A percentile compares a stretch with the other conserved stretches of the same genome.
Evolutionary conservation across 2,329 filamentous ascomycete species (phyloP).

Genomic region (Alternaria conjuncta): DNA sequence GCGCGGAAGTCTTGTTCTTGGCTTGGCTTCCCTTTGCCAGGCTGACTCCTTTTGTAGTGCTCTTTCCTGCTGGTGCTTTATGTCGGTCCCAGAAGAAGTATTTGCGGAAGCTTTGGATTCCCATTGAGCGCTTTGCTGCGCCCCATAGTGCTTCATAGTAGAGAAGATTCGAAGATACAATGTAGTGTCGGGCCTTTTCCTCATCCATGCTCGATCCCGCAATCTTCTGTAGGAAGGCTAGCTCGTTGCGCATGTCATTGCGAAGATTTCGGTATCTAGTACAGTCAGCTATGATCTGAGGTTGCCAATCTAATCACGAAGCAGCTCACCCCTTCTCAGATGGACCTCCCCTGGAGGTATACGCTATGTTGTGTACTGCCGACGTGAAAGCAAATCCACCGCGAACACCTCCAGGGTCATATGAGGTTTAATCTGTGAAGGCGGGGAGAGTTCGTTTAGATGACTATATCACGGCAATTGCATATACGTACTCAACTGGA

Average conservation of each 20-base stretch:
- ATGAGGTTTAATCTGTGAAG: background rate
- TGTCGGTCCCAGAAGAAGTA: constrained; percentile 44
- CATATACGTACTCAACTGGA: constrained; percentile 38
- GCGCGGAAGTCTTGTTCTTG: constrained; percentile 58
- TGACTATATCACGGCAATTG: background rate
- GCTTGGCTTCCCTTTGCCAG: constrained; percentile 43
- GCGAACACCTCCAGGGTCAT: background rate
- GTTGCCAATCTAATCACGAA: background rate
- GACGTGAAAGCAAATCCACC: background rate
- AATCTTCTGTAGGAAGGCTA: constrained; percentile 42
- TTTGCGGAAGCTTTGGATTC: constrained; percentile 61
- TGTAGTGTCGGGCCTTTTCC: constrained; percentile 56
- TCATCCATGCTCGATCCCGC: constrained; percentile 29
- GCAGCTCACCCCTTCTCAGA: background rate
- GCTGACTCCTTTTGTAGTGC: constrained; percentile 34
- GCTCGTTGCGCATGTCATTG: constrained; percentile 46
- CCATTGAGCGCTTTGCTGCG: constrained; percentile 63
- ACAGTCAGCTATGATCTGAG: background rate
- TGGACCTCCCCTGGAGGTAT: background rate
- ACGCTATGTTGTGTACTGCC: background rate
- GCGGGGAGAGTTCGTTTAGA: background rate
- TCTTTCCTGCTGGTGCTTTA: constrained; percentile 21
- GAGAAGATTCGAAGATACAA: constrained; percentile 70
- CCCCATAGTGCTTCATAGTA: constrained; percentile 71
- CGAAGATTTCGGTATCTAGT: constrained; percentile 29